Evolutionary conservation across 768 basidiomycete genomes (phyloP).

Genomic region (Sistotremastrum niveocremeum): DNA sequence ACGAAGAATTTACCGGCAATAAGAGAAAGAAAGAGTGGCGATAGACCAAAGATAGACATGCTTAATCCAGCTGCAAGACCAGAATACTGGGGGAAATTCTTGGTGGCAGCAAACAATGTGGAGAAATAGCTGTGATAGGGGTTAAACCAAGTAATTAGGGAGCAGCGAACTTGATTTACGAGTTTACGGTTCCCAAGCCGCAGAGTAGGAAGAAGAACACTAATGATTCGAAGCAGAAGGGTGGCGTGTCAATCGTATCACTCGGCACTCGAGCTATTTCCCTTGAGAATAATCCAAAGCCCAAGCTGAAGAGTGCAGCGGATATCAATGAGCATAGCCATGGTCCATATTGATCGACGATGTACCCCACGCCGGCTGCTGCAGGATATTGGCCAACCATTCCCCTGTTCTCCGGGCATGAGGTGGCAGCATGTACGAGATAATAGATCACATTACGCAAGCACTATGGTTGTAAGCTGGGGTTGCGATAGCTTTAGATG

Average conservation of each 20-base stretch:
- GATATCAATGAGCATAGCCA: slow-evolving; percentile 52
- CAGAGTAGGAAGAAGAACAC: slow-evolving; percentile 45
- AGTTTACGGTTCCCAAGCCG: slow-evolving; percentile 58
- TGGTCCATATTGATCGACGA: slow-evolving; percentile 56
- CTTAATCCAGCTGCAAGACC: slow-evolving; percentile 54
- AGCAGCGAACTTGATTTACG: slow-evolving; percentile 31
- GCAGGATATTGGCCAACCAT: slow-evolving; percentile 76
- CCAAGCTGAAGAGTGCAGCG: slow-evolving; percentile 40
- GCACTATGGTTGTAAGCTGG: slow-evolving; percentile 63
- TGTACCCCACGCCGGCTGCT: slow-evolving; percentile 52
- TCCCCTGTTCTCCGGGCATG: slow-evolving; percentile 31
- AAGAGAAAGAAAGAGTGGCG: slow-evolving; percentile 58
- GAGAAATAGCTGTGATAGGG: slow-evolving; percentile 47
- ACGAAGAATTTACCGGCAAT: slow-evolving; percentile 54
- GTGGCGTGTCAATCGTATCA: slow-evolving; percentile 22
- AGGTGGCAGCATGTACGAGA: not conserved
- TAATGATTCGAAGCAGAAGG: slow-evolving; percentile 36
- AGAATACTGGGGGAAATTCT: slow-evolving; percentile 48
- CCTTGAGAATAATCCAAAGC: slow-evolving; percentile 49
- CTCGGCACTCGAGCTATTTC: slow-evolving; percentile 38
- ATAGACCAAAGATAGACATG: slow-evolving; percentile 70
- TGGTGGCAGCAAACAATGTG: slow-evolving; percentile 61
- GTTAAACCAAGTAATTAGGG: slow-evolving; percentile 1
- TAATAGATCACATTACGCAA: slow-evolving; percentile 40
- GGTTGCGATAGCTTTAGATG: slow-evolving; percentile 57